Base-by-base conservation (phyloP, 306 rosid species). In the Inga leiocalycina region DNA sequence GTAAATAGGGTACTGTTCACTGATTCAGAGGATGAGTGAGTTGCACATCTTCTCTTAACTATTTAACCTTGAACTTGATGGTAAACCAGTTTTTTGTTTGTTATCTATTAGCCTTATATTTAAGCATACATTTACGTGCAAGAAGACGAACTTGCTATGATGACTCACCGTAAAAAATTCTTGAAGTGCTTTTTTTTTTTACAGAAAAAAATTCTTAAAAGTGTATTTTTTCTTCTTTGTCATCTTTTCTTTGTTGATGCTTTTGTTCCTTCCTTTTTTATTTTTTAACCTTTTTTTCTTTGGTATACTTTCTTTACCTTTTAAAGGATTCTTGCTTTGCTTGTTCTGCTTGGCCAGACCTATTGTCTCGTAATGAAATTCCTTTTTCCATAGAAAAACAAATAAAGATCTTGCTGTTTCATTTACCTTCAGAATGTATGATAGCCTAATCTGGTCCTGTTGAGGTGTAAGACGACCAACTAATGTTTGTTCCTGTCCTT, bases 21-120 rank as follows among this genome's bases (percentile, higher is more conserved):
- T 27, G 97, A 97, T 87, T 89, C 97, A 64, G 99, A 97, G 89
- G 98, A 94, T 71, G 98, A 89, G 98, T 97, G 87, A 92, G 98
- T 90, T 83, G 76, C 91, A 80, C 56, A 16, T 79, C 52, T 70
- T 19, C 3, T 80, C 43, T 22, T 51, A 3, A 16, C 22, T 16
- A 24, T 67, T 59, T 71, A 12, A 4, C 27, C 46, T 57, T 72
- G 78, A 57, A 71, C 46, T 71, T 57, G 71, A 56, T 56, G 59
- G 35, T 80, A 5, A 56, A 41, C 35, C 19, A 43, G 20, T 44
- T 71, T 6, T 56, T 80, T 71, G 32, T 71, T 80, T 27, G 62
- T 65, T 32, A 32, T 32, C 5, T 65, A 14, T 65, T 65, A 65
- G 71, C 20, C n/a, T 2, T 6, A 32, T 14, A 2, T 32, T 65